Percentiles rank a stretch among this genome's conserved stretches.
Evolutionary conservation across 75 land plant genomes (phyloP).

Genomic region (Ceratopteris richardii): DNA sequence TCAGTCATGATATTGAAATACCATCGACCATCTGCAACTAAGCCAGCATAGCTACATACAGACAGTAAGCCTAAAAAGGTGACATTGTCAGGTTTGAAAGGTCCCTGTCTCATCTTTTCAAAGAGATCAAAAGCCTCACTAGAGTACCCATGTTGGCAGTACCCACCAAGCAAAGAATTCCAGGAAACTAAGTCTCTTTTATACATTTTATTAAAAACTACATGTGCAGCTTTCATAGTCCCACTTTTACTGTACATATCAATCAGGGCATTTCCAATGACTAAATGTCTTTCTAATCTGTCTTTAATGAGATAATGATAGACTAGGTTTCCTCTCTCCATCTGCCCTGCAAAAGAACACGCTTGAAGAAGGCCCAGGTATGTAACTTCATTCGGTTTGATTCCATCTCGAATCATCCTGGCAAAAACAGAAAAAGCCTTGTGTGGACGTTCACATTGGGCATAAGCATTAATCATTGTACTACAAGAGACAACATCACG

Average conservation of each 20-base stretch:
- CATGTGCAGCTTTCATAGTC: constrained; percentile 26
- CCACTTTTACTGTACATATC: constrained; percentile 54
- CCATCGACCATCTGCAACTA: constrained; percentile 32
- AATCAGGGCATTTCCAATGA: constrained; percentile 39
- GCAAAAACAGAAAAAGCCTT: constrained; percentile 38
- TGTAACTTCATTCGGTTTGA: constrained; percentile 33
- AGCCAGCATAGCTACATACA: constrained; percentile 65
- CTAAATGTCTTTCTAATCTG: constrained; percentile 18
- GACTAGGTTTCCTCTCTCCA: constrained; percentile 30
- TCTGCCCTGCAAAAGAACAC: constrained; percentile 33
- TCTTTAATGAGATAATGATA: constrained; percentile 18
- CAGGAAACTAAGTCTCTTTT: constrained; percentile 37
- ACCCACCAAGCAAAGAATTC: constrained; percentile 49
- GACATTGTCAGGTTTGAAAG: constrained; percentile 37
- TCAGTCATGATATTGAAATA: constrained; percentile 33
- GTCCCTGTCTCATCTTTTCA: constrained; percentile 23
- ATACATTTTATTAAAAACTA: constrained; percentile 36
- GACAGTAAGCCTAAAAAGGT: constrained; percentile 49
- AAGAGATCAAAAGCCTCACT: constrained; percentile 34
- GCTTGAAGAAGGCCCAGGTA: constrained; percentile 42
- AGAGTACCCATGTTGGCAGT: constrained; percentile 28
- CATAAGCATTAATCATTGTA: constrained; percentile 53
- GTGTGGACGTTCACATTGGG: constrained; percentile 35
- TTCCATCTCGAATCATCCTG: constrained; percentile 29
- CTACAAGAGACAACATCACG: constrained; percentile 55